phyloP scores from a whole-genome alignment of 179 eudicot species.

The Spinacia oleracea region DNA sequence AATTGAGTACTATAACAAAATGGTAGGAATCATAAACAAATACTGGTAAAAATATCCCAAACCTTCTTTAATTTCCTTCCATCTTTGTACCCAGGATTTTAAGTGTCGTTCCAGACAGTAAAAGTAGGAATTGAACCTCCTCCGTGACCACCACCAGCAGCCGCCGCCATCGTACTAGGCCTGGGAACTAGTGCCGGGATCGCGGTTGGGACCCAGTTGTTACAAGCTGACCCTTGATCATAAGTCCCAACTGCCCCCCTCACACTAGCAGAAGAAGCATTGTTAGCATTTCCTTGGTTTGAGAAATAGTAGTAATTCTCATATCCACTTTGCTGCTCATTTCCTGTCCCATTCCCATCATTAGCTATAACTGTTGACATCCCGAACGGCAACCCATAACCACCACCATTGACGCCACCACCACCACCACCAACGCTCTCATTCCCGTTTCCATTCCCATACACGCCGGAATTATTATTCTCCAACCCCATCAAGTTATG shows the following conservation, averaged over 20 bases:
- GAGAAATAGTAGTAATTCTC: conserved; percentile 48
- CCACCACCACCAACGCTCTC: conserved; percentile 4
- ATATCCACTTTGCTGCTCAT: conserved; percentile 25
- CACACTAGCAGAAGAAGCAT: conserved; percentile 20
- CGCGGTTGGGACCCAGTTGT: conserved; percentile 65
- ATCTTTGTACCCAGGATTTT: neutral
- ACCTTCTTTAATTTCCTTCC: neutral
- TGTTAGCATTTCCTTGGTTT: conserved; percentile 24
- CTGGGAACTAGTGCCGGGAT: conserved; percentile 51
- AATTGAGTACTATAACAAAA: conserved; percentile 19
- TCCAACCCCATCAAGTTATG: conserved; percentile 72
- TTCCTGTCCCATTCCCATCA: conserved; percentile 31
- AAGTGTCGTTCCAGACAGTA: conserved; percentile 72
- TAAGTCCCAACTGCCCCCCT: conserved; percentile 36
- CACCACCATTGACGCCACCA: conserved; percentile 19
- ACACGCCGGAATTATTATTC: conserved; percentile 36
- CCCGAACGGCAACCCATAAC: conserved; percentile 46
- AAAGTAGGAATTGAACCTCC: conserved; percentile 47
- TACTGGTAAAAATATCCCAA: conserved; percentile 12
- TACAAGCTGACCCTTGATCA: conserved; percentile 52
- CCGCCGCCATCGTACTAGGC: conserved; percentile 39
- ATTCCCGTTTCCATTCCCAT: conserved; percentile 28
- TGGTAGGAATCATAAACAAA: conserved; percentile 22
- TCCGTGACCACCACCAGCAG: conserved; percentile 38
- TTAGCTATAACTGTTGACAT: conserved; percentile 31